Conservation (phyloP, 257 asterid species). For the Solanum peruvianum region DNA sequence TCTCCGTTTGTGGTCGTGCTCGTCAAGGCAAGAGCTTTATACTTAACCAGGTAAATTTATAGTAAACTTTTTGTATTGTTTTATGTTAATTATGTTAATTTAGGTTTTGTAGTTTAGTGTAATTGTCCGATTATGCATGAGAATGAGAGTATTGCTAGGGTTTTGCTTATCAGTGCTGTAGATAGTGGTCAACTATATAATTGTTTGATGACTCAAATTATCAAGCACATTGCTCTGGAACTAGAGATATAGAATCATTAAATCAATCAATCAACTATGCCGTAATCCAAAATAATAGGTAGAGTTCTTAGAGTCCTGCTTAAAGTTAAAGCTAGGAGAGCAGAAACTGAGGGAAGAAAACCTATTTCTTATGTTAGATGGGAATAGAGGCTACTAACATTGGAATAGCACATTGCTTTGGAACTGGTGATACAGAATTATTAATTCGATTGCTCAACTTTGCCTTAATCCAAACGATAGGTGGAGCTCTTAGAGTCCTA, state of each 20-base stretch:
- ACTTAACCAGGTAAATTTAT: constrained; percentile 58
- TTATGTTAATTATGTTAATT: background rate
- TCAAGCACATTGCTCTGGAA: background rate
- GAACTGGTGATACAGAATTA: background rate
- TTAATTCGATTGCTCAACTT: background rate
- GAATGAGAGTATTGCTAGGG: background rate
- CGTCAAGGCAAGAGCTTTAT: constrained; percentile 95
- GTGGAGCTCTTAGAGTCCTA: background rate
- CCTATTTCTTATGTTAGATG: background rate
- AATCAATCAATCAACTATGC: background rate
- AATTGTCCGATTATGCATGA: background rate
- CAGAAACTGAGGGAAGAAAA: background rate
- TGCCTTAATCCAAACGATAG: background rate
- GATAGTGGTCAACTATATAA: background rate
- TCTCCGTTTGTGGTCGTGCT: constrained; percentile 98
- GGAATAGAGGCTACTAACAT: background rate
- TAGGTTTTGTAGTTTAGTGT: background rate
- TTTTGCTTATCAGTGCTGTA: background rate
- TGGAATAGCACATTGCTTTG: background rate
- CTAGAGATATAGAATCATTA: background rate
- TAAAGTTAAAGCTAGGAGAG: background rate
- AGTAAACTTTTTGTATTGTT: background rate
- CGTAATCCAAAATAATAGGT: background rate
- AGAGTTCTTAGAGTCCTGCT: background rate
- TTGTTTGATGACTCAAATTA: background rate